Percentiles rank a stretch among this genome's conserved stretches.
These are phyloP conservation scores for Geotrichum candidum DNA, from an alignment of 1,139 yeast genomes.

Conservation along the genomic window DNA sequence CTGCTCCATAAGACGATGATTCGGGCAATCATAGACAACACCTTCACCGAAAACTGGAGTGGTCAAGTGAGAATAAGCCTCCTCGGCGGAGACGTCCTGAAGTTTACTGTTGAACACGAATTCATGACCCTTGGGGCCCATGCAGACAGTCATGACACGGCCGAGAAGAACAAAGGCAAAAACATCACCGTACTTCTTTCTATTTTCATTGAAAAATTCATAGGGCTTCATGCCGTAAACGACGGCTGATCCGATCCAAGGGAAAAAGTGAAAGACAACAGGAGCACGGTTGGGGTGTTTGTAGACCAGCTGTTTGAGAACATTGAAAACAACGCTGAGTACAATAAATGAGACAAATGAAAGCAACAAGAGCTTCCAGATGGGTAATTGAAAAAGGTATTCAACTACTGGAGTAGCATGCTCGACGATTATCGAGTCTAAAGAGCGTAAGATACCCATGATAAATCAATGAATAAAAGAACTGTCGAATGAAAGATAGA, in stretches of 20 bases:
- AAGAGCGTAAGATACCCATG: constrained; percentile 18
- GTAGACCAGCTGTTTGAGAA: constrained; percentile 64
- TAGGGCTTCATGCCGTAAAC: constrained; percentile 90
- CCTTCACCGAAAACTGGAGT: constrained; percentile 98
- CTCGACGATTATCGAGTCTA: constrained; percentile 31
- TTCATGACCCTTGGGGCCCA: constrained; percentile 97
- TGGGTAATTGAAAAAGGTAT: constrained; percentile 23
- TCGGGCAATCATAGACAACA: constrained; percentile 94
- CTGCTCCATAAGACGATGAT: constrained; percentile 91
- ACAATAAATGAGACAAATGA: constrained; percentile 28
- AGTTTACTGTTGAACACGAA: constrained; percentile 88
- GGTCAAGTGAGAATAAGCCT: constrained; percentile 88
- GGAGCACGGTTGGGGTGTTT: constrained; percentile 62
- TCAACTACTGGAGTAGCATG: constrained; percentile 4
- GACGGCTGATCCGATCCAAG: constrained; percentile 92
- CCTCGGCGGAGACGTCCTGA: constrained; percentile 91
- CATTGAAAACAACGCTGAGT: constrained; percentile 48
- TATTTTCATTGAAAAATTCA: constrained; percentile 74
- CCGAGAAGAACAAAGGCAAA: constrained; percentile 87
- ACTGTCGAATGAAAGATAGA: background rate
- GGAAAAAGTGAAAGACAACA: constrained; percentile 84
- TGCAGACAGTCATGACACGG: constrained; percentile 86
- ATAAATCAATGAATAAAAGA: background rate
- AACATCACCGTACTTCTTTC: constrained; percentile 81
- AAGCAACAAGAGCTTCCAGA: constrained; percentile 28